phyloP scores from a whole-genome alignment of 208 protist genomes.

The Acanthamoeba castellanii region DNA sequence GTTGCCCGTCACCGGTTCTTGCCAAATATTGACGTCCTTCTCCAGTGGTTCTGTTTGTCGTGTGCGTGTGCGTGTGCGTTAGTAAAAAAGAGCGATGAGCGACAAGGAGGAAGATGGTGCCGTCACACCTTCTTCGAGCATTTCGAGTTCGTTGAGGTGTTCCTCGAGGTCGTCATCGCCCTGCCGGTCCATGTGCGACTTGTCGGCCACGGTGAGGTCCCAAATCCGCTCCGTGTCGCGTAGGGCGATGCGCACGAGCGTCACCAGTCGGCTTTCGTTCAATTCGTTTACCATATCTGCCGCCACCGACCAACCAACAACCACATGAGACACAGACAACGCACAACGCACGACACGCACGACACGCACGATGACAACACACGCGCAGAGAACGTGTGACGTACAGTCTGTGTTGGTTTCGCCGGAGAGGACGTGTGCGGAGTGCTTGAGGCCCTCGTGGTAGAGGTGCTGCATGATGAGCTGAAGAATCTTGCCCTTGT shows the following conservation, averaged over 20 bases:
- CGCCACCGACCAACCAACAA: neutral
- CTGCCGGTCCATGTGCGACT: conserved; percentile 41
- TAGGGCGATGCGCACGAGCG: conserved; percentile 11
- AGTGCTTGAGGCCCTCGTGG: conserved; percentile 42
- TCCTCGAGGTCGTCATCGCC: conserved; percentile 38
- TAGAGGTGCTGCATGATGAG: conserved; percentile 59
- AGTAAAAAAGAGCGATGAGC: neutral
- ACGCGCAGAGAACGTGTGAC: neutral
- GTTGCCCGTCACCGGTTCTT: conserved; percentile 66
- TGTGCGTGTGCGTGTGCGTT: too few species aligned
- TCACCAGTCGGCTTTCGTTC: conserved; percentile 16
- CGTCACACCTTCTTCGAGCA: conserved; percentile 62
- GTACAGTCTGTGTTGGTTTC: neutral
- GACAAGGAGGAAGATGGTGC: neutral
- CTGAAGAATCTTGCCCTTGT: conserved; percentile 22
- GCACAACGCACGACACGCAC: too few species aligned
- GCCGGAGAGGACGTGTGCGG: neutral
- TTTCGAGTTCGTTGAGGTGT: conserved; percentile 61
- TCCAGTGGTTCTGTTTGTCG: conserved; percentile 4
- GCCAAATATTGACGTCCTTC: conserved; percentile 74
- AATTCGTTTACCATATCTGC: neutral
- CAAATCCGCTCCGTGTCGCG: conserved; percentile 21
- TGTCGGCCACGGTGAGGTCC: conserved; percentile 56
- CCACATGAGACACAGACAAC: neutral
- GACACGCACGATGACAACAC: neutral